Base-by-base conservation (phyloP, 257 asterid species). In the Galeopsis tetrahit region DNA sequence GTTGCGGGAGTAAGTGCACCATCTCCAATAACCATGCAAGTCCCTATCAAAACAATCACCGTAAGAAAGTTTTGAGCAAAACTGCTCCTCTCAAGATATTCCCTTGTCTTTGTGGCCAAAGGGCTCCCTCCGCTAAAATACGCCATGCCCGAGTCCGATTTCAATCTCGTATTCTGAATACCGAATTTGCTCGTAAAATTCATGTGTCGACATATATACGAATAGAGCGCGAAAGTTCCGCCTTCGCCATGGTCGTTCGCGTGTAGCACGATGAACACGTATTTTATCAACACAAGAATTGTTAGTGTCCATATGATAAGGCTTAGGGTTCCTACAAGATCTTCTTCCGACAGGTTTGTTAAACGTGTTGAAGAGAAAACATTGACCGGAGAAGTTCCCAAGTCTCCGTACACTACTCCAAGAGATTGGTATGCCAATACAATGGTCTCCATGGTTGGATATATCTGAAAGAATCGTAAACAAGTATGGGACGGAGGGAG, bases 171-270 rank as follows among this genome's bases (percentile, higher is more conserved):
- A 32, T 73, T 81, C 55, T 75, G 83, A 44, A 80, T 76, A 2
- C 81, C 69, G 72, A 87, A 77, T 10, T 78, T 88, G 84, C 81
- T 84, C 60, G 53, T 70, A 28, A 90, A 78, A 33, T 81, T 82
- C 2, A 90, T 34, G 63, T 87, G 90, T 11, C 83, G 85, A 14
- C 87, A 82, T 5, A 89, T 78, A 40, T 71, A 79, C 0, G 94
- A 91, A 58, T 91, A 91, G 70, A 87, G 73, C n/a, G 97, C 94
- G 39, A 91, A 91, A 4, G 97, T 87, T 0, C 97, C 96, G 3
- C 96, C 97, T 78, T 91, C 97, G 3, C 97, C 97, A 17, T 91
- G 86, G 79, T 91, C 96, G 56, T 91, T 79, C 0, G 94, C 96
- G 28, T 84, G 84, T 4, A 85, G 67, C 11, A 88, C 97, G 34